Evolutionary conservation across 352 stramenopile genomes (phyloP).

Genomic region (Phytophthora kernoviae): DNA sequence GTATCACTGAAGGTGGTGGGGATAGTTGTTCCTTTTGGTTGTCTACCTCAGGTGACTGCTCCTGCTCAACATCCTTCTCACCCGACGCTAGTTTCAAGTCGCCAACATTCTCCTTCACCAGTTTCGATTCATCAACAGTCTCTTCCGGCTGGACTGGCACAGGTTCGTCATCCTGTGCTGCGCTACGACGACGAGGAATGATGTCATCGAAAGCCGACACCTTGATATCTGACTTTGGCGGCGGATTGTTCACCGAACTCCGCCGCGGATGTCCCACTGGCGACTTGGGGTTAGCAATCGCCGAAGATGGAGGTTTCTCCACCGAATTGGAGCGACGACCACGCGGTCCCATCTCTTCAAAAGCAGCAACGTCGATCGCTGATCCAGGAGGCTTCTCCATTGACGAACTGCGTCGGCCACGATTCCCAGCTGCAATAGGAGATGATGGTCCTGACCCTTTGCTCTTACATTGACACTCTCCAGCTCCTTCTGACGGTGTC

Average conservation of each 20-base stretch:
- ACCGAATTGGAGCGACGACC: neutral
- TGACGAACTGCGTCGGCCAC: slow-evolving; percentile 20
- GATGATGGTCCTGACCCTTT: slow-evolving; percentile 17
- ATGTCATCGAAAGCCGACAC: slow-evolving; percentile 46
- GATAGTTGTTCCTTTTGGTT: slow-evolving; percentile 15
- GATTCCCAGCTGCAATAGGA: slow-evolving; percentile 16
- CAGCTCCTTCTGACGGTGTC: slow-evolving; percentile 20
- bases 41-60: slow-evolving; percentile 4
- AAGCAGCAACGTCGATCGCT: slow-evolving; percentile 32
- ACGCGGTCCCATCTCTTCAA: slow-evolving; percentile 10
- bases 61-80: slow-evolving; percentile 11
- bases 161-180: slow-evolving; percentile 17
- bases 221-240: slow-evolving; percentile 59
- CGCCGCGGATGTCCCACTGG: slow-evolving; percentile 45
- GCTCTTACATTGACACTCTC: slow-evolving; percentile 22
- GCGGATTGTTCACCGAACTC: slow-evolving; percentile 31
- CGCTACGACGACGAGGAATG: slow-evolving; percentile 26
- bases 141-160: slow-evolving; percentile 5
- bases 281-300: slow-evolving; percentile 18
- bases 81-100: neutral
- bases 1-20: slow-evolving; percentile 16
- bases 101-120: slow-evolving; percentile 1
- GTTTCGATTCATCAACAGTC: slow-evolving; percentile 2
- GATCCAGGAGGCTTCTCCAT: slow-evolving; percentile 42
- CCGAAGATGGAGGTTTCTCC: neutral